Evolutionary conservation across 2,329 filamentous ascomycete species (phyloP).

Genomic region (Cytospora piceae): DNA sequence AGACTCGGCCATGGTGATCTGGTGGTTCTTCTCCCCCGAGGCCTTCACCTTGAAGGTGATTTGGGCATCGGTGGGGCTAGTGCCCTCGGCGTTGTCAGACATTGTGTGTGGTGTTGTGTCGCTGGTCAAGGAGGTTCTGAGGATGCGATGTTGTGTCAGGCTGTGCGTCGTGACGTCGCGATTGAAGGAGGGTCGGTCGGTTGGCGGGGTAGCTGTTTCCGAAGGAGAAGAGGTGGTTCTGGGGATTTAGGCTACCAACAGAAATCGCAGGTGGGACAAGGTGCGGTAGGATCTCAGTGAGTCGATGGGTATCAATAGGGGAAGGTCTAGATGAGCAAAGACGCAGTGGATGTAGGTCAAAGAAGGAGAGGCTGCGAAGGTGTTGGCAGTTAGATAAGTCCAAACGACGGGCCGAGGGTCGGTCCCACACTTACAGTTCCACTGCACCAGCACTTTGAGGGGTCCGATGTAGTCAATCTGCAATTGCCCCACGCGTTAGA

Average conservation of each 20-base stretch:
- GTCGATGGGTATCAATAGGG: neutral
- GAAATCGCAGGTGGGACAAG: neutral
- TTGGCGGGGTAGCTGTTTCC: conserved; percentile 20
- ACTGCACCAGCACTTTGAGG: neutral
- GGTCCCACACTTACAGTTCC: neutral
- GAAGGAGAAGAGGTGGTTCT: neutral
- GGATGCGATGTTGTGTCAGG: neutral
- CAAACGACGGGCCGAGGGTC: neutral
- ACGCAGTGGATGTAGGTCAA: neutral
- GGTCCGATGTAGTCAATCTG: neutral
- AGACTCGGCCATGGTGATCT: conserved; percentile 75
- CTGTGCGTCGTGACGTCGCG: conserved; percentile 23
- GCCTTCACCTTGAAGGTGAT: conserved; percentile 97
- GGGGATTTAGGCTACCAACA: neutral
- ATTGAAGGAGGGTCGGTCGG: neutral
- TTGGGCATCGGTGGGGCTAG: conserved; percentile 69
- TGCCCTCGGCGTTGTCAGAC: conserved; percentile 65
- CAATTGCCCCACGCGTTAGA: neutral
- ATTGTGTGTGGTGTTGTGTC: conserved; percentile 46
- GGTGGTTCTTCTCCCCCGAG: conserved; percentile 86
- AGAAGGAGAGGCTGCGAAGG: neutral
- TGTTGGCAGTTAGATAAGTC: conserved; percentile 2
- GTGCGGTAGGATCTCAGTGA: neutral
- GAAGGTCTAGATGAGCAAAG: conserved; percentile 4
- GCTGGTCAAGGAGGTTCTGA: neutral